phyloP scores from a whole-genome alignment of 1,284 basidiomycete species.

The Dichomitus squalens region DNA sequence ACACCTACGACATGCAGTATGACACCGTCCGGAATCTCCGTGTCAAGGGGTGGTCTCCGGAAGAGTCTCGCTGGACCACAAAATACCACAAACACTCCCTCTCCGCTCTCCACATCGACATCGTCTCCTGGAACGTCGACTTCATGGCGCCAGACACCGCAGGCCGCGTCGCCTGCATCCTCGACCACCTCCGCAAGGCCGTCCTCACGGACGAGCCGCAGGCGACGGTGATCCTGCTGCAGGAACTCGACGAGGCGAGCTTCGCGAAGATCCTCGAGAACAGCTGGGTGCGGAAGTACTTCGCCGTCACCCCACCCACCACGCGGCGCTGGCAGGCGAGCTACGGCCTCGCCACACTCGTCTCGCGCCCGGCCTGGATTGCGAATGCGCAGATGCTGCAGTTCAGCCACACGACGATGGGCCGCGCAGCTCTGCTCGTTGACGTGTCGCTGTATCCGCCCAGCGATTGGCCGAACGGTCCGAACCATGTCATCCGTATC shows the following conservation, averaged over 20 bases:
- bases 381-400: conserved; percentile 45
- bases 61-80: conserved; percentile 13
- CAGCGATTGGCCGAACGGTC: neutral
- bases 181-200: conserved; percentile 54
- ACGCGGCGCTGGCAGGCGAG: conserved; percentile 52
- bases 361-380: conserved; percentile 57
- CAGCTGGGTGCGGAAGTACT: conserved; percentile 62
- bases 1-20: neutral
- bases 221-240: conserved; percentile 63
- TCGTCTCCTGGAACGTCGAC: conserved; percentile 73
- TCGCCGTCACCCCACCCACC: conserved; percentile 55
- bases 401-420: conserved; percentile 52
- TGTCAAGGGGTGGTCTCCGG: conserved; percentile 10
- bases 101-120: conserved; percentile 44
- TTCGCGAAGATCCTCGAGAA: conserved; percentile 51
- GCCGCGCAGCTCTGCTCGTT: conserved; percentile 56
- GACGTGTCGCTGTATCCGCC: conserved; percentile 52
- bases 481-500: conserved; percentile 45
- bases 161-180: conserved; percentile 47
- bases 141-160: conserved; percentile 40
- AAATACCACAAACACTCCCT: conserved; percentile 21
- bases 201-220: conserved; percentile 50
- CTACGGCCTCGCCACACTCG: conserved; percentile 69
- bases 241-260: conserved; percentile 56
- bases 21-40: conserved; percentile 1